These are phyloP conservation scores for Mucor sp. DNA, from an alignment of 371 early-diverging fungal genomes.

Conservation along the genomic window DNA sequence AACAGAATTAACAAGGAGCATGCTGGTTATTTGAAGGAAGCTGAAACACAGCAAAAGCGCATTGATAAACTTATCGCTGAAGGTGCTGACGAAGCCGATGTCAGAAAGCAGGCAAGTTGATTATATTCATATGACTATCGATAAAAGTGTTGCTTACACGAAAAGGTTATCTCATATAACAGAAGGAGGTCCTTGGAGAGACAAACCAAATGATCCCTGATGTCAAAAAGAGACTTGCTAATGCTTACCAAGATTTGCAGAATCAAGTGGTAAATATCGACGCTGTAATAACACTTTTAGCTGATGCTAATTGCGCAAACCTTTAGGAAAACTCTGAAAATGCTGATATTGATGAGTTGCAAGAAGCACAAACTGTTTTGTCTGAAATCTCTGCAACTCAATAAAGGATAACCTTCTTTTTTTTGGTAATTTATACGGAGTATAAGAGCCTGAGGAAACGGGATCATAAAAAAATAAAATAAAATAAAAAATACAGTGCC, in stretches of 20 bases:
- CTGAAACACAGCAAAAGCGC: slow-evolving; percentile 60
- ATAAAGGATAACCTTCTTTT: background rate
- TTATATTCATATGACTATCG: background rate
- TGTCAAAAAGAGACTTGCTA: slow-evolving; percentile 59
- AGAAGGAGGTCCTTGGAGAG: slow-evolving; percentile 80
- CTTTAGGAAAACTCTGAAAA: slow-evolving; percentile 44
- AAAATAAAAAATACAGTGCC: too few relatives aligned
- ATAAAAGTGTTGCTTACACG: background rate
- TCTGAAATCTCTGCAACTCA: slow-evolving; percentile 20
- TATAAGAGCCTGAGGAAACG: too few relatives aligned
- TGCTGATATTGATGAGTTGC: slow-evolving; percentile 41
- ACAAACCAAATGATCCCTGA: slow-evolving; percentile 79
- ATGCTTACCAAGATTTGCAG: slow-evolving; percentile 62
- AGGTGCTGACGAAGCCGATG: slow-evolving; percentile 66
- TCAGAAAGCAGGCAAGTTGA: slow-evolving; percentile 65
- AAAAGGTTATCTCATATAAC: background rate
- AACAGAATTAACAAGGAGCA: slow-evolving; percentile 62
- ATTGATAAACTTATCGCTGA: slow-evolving; percentile 65
- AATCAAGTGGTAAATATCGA: slow-evolving; percentile 35
- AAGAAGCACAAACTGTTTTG: slow-evolving; percentile 43
- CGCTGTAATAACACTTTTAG: too few relatives aligned
- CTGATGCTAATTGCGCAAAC: background rate
- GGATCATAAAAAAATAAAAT: too few relatives aligned
- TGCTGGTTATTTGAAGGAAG: slow-evolving; percentile 64
- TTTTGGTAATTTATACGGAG: too few relatives aligned